Evolutionary conservation across 164 flowering plant genomes (phyloP).

Genomic region (Liriodendron chinense): DNA sequence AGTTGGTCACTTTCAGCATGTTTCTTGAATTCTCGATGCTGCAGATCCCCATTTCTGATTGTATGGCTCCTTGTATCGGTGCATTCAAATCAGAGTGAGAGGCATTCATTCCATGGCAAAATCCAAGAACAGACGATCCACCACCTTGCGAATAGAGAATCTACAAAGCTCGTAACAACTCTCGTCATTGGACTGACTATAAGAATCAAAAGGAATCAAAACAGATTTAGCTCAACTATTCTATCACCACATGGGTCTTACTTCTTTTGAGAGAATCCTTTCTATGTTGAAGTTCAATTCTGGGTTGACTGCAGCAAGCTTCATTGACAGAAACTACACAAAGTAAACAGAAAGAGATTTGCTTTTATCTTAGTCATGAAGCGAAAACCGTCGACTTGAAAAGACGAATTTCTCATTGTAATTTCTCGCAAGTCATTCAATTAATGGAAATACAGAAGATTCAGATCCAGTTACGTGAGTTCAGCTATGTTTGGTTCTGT

Average conservation of each 20-base stretch:
- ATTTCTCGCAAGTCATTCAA: neutral
- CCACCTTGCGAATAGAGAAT: slow-evolving; percentile 49
- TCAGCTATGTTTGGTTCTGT: neutral
- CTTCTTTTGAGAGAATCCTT: slow-evolving; percentile 75
- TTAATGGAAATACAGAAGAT: neutral
- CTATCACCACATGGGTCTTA: slow-evolving; percentile 23
- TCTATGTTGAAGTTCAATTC: slow-evolving; percentile 72
- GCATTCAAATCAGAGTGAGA: slow-evolving; percentile 39
- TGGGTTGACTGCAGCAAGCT: slow-evolving; percentile 90
- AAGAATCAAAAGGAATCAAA: neutral
- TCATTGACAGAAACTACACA: slow-evolving; percentile 88
- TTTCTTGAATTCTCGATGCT: slow-evolving; percentile 22
- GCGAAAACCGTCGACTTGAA: neutral
- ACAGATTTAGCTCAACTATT: neutral
- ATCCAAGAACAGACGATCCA: slow-evolving; percentile 40
- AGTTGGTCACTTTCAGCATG: slow-evolving; percentile 17
- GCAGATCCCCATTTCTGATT: slow-evolving; percentile 17
- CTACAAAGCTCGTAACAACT: slow-evolving; percentile 26
- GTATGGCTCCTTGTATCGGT: slow-evolving; percentile 32
- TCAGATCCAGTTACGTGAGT: slow-evolving; percentile 2
- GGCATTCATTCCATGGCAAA: slow-evolving; percentile 40
- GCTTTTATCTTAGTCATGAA: neutral
- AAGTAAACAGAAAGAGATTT: neutral
- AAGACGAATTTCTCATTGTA: neutral
- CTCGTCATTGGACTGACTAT: neutral